These are phyloP conservation scores for Microsporum ferrugineum DNA, from an alignment of 2,329 filamentous ascomycete species.

Conservation along the genomic window DNA sequence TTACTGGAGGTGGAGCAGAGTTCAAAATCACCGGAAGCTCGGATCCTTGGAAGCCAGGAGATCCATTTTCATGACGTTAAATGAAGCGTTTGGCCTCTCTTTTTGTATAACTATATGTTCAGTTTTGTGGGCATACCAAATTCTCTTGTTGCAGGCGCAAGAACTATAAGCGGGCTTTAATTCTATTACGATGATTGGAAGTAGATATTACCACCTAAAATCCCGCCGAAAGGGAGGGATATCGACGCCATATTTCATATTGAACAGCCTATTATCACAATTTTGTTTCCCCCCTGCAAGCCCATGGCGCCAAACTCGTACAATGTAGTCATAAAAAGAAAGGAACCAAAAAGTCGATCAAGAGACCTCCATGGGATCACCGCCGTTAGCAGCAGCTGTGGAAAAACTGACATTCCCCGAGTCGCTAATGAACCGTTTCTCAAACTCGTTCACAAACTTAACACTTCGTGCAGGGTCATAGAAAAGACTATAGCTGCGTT, in stretches of 20 bases:
- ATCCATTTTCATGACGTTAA: constrained; percentile 1
- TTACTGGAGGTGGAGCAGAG: constrained; percentile 69
- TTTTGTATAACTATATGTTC: neutral
- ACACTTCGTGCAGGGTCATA: constrained; percentile 82
- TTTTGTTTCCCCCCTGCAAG: neutral
- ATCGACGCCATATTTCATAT: neutral
- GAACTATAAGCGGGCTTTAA: neutral
- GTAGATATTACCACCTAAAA: neutral
- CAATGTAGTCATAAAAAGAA: constrained; percentile 12
- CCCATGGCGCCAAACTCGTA: constrained; percentile 9
- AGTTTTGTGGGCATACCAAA: neutral
- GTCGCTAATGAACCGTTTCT: constrained; percentile 86
- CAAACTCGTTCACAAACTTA: constrained; percentile 79
- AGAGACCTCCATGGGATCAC: constrained; percentile 60
- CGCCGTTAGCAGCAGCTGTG: constrained; percentile 33
- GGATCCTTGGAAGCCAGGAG: constrained; percentile 38
- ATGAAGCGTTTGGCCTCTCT: neutral
- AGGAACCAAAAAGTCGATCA: constrained; percentile 23
- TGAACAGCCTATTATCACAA: neutral
- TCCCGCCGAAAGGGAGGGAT: neutral
- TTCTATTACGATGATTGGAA: neutral
- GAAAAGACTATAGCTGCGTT: constrained; percentile 87
- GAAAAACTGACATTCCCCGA: constrained; percentile 66
- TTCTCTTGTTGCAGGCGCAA: neutral
- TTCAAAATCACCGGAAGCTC: constrained; percentile 52